Conservation (phyloP, 1,284 basidiomycete genomes). For the Phellopilus nigrolimitatus region DNA sequence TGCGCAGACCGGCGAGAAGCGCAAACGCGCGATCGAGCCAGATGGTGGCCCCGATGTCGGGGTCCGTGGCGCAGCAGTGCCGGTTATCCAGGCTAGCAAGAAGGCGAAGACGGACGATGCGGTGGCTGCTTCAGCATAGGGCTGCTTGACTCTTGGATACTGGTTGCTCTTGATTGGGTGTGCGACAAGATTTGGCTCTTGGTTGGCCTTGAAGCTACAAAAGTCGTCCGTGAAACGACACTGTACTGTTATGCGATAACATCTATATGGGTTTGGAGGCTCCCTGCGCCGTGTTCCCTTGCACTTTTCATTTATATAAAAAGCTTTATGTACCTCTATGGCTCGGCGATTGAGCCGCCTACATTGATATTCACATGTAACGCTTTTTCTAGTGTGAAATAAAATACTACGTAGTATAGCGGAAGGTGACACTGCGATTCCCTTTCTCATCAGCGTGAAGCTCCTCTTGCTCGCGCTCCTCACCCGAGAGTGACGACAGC, state of each 20-base stretch:
- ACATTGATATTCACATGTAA: too few species aligned
- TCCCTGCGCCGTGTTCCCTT: too few species aligned
- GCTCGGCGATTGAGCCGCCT: not conserved
- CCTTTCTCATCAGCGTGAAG: slow-evolving; percentile 28
- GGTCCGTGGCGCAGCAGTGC: slow-evolving; percentile 55
- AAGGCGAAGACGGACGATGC: slow-evolving; percentile 52
- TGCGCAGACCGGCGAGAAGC: slow-evolving; percentile 58
- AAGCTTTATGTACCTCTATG: too few species aligned
- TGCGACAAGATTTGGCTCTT: not conserved
- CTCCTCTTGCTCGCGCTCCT: slow-evolving; percentile 28
- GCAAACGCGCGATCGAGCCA: slow-evolving; percentile 69
- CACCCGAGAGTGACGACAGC: slow-evolving; percentile 25
- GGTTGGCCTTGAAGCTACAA: not conserved
- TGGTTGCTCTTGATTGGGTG: too few species aligned
- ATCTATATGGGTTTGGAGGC: not conserved
- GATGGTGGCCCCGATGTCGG: slow-evolving; percentile 68
- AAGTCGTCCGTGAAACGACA: not conserved
- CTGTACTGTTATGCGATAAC: not conserved
- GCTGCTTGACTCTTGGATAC: too few species aligned
- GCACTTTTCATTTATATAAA: too few species aligned
- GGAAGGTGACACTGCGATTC: slow-evolving; percentile 32
- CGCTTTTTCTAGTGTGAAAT: too few species aligned
- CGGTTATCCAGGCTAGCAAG: slow-evolving; percentile 49
- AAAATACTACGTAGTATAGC: slow-evolving; percentile 34
- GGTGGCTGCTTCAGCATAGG: not conserved